These are phyloP conservation scores for Didymellaceae sp. DNA, from an alignment of 2,329 filamentous ascomycete species.

Conservation along the genomic window DNA sequence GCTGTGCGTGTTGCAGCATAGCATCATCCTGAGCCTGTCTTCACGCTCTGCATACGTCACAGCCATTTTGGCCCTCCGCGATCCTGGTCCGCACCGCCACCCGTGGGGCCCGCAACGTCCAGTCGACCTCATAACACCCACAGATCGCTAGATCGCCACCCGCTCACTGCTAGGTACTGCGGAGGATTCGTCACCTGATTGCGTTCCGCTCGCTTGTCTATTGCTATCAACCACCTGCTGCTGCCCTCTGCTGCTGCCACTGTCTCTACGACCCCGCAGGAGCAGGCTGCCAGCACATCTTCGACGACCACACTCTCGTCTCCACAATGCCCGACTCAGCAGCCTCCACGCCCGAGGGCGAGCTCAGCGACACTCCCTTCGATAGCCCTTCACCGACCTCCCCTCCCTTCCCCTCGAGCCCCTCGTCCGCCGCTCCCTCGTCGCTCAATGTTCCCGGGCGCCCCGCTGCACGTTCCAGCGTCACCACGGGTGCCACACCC, in stretches of 20 bases:
- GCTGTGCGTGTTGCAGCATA: neutral
- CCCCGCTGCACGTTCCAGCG: slow-evolving; percentile 65
- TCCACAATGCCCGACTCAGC: slow-evolving; percentile 39
- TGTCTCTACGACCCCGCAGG: slow-evolving; percentile 25
- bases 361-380: slow-evolving; percentile 42
- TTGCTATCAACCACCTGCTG: slow-evolving; percentile 14
- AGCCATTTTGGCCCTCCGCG: slow-evolving; percentile 20
- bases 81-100: slow-evolving; percentile 31
- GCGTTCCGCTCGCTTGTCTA: slow-evolving; percentile 10
- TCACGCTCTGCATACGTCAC: slow-evolving; percentile 27
- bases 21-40: slow-evolving; percentile 25
- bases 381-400: slow-evolving; percentile 42
- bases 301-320: slow-evolving; percentile 6
- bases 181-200: slow-evolving; percentile 23
- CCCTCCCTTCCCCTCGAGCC: slow-evolving; percentile 33
- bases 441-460: slow-evolving; percentile 41
- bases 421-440: slow-evolving; percentile 28
- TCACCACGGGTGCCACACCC: slow-evolving; percentile 57
- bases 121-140: slow-evolving; percentile 26
- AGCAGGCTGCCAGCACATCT: slow-evolving; percentile 11
- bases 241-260: slow-evolving; percentile 8
- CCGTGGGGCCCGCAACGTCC: slow-evolving; percentile 23
- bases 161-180: slow-evolving; percentile 14
- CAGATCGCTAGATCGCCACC: slow-evolving; percentile 23
- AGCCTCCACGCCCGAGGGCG: slow-evolving; percentile 39